Evolutionary conservation across 306 rosid genomes (phyloP).

Genomic region (cucumber (Cucumis sativus)): DNA sequence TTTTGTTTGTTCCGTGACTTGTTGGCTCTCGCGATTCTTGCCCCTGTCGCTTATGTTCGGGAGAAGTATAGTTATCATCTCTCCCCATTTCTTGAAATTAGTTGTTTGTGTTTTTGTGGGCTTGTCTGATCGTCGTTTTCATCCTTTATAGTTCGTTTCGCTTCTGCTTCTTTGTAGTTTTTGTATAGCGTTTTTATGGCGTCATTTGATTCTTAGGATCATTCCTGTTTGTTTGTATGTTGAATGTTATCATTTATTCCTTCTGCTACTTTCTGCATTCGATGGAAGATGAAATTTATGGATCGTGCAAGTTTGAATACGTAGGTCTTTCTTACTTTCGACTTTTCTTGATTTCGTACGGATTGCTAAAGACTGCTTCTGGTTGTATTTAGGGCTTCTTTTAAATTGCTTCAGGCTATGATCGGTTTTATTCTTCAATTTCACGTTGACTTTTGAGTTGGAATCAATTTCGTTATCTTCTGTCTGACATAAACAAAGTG

Average conservation of each 20-base stretch:
- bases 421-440: neutral
- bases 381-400: neutral
- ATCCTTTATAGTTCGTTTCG: neutral
- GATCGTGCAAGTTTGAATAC: neutral
- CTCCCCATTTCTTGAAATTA: neutral
- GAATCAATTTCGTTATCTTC: neutral
- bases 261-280: neutral
- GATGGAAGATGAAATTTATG: neutral
- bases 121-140: neutral
- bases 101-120: neutral
- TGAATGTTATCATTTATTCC: neutral
- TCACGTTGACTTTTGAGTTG: neutral
- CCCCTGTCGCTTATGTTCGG: constrained; percentile 52
- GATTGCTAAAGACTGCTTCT: neutral
- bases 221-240: neutral
- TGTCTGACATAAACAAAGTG: neutral
- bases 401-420: neutral
- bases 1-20: constrained; percentile 67
- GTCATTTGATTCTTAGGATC: neutral
- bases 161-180: neutral
- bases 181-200: neutral
- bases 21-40: constrained; percentile 40
- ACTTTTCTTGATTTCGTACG: neutral
- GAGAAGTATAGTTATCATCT: constrained; percentile 39
- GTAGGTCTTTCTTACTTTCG: neutral